Conservation (phyloP, 2,329 filamentous ascomycete species). For the Paracorniculantispora psalliotae region DNA sequence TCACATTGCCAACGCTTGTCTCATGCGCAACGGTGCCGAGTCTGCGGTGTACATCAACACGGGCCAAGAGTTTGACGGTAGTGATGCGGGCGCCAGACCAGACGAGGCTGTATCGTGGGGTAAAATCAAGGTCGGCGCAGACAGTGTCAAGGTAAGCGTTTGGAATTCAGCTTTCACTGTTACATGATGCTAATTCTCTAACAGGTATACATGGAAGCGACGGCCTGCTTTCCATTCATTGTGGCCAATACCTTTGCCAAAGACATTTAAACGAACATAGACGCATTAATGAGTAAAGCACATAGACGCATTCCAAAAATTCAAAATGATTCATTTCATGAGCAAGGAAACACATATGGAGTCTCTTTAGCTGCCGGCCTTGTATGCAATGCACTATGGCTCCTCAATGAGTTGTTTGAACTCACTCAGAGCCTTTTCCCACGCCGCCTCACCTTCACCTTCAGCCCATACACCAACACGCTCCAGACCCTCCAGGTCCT, state of each 20-base stretch:
- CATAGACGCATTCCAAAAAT: not conserved
- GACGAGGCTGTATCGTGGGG: constrained; percentile 98
- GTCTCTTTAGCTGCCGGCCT: not conserved
- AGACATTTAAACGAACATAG: constrained; percentile 27
- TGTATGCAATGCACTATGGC: not conserved
- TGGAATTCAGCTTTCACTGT: no score
- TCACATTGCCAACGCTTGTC: constrained; percentile 93
- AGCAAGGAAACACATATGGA: not conserved
- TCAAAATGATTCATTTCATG: not conserved
- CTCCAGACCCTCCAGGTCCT: constrained; percentile 41
- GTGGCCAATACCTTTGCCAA: constrained; percentile 64
- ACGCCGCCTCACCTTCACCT: constrained; percentile 39
- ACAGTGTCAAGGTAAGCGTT: constrained; percentile 74
- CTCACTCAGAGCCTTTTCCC: constrained; percentile 40
- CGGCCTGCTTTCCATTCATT: constrained; percentile 60
- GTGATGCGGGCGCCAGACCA: constrained; percentile 87
- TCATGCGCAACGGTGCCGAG: constrained; percentile 97
- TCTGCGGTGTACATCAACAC: constrained; percentile 98
- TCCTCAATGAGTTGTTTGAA: constrained; percentile 41
- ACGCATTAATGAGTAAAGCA: not conserved
- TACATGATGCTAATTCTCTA: not conserved
- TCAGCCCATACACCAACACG: constrained; percentile 39
- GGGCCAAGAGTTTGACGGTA: constrained; percentile 94
- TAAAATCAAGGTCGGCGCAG: constrained; percentile 87
- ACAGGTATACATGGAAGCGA: constrained; percentile 61